Evolutionary conservation across 768 basidiomycete species (phyloP).

Genomic region (Ephemerocybe angulata): DNA sequence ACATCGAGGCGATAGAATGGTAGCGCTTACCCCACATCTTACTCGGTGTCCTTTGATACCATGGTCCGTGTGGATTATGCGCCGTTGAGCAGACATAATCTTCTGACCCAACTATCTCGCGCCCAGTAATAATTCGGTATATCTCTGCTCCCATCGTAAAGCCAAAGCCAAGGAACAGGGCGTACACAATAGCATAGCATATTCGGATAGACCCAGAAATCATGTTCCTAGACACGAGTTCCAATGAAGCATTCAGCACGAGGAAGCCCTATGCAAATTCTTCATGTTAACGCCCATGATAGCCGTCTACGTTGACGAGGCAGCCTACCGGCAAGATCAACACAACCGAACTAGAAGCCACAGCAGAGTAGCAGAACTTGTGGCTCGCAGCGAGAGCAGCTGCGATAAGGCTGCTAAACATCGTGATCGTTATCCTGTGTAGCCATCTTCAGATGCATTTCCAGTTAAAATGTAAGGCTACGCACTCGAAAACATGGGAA

Average conservation of each 20-base stretch:
- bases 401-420: slow-evolving; percentile 73
- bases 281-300: not conserved
- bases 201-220: slow-evolving; percentile 81
- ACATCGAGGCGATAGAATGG: slow-evolving; percentile 2
- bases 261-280: slow-evolving; percentile 48
- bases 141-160: slow-evolving; percentile 75
- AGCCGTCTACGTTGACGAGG: no score
- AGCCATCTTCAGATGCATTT: not conserved
- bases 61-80: slow-evolving; percentile 56
- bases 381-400: slow-evolving; percentile 67
- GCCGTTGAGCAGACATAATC: slow-evolving; percentile 60
- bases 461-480: slow-evolving; percentile 8
- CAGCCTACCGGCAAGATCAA: no score
- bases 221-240: slow-evolving; percentile 77
- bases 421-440: slow-evolving; percentile 70
- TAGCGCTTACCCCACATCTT: slow-evolving; percentile 60
- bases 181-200: slow-evolving; percentile 76
- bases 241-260: slow-evolving; percentile 69
- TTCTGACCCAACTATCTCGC: slow-evolving; percentile 42
- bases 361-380: slow-evolving; percentile 77
- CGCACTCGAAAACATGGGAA: slow-evolving; percentile 73
- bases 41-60: slow-evolving; percentile 73
- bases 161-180: slow-evolving; percentile 77
- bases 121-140: slow-evolving; percentile 54
- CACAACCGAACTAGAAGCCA: no score